These are phyloP conservation scores for Hypomontagnella monticulosa DNA, from an alignment of 495 filamentous ascomycete genomes.

Conservation along the genomic window DNA sequence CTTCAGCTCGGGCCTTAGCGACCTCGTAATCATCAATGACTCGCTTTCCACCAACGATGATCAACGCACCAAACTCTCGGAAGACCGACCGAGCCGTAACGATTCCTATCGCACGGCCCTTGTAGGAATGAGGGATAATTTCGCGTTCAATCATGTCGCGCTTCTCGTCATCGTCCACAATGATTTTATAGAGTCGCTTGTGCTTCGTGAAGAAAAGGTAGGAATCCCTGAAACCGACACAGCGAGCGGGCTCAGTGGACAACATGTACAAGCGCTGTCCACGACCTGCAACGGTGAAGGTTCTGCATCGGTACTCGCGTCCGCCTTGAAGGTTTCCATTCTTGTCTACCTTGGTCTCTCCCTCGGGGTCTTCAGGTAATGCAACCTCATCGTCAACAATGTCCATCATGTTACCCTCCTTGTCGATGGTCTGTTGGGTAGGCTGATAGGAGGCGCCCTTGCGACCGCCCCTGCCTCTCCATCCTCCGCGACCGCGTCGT, in stretches of 20 bases:
- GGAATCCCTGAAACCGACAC: slow-evolving; percentile 94
- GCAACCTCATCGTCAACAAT: slow-evolving; percentile 92
- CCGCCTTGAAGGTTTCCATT: slow-evolving; percentile 80
- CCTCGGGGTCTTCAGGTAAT: slow-evolving; percentile 85
- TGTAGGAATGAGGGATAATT: slow-evolving; percentile 97
- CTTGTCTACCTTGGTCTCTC: slow-evolving; percentile 93
- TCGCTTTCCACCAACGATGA: slow-evolving; percentile 88
- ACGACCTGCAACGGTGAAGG: slow-evolving; percentile 85
- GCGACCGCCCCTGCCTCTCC: slow-evolving; percentile 72
- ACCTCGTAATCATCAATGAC: slow-evolving; percentile 92
- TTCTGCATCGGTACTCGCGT: slow-evolving; percentile 91
- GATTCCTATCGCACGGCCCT: slow-evolving; percentile 95
- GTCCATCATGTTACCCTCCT: slow-evolving; percentile 91
- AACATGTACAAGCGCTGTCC: slow-evolving; percentile 95
- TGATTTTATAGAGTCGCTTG: slow-evolving; percentile 93
- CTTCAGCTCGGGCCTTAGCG: slow-evolving; percentile 76
- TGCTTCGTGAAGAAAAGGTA: slow-evolving; percentile 99
- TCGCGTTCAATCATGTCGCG: slow-evolving; percentile 92
- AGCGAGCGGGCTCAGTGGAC: slow-evolving; percentile 94
- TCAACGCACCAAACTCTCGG: slow-evolving; percentile 92
- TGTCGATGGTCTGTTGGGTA: slow-evolving; percentile 84
- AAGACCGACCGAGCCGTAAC: slow-evolving; percentile 97
- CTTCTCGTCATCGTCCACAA: slow-evolving; percentile 92
- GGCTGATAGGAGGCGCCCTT: slow-evolving; percentile 78
- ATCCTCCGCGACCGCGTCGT: slow-evolving; percentile 75